phyloP scores from a whole-genome alignment of 2,329 filamentous ascomycete species.

The Botrytis medusae region DNA sequence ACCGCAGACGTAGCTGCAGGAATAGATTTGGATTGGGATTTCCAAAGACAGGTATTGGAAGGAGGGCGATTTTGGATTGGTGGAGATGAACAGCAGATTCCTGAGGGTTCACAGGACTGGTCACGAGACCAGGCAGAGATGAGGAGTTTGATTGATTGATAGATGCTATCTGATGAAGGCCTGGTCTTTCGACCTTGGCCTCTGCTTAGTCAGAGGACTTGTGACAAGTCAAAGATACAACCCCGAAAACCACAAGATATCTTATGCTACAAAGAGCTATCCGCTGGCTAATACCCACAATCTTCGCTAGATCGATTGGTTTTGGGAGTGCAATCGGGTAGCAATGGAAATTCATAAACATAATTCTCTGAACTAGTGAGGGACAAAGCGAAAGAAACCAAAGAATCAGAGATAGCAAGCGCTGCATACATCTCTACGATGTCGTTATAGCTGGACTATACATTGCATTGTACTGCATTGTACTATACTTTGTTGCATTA shows the following conservation, averaged over 20 bases:
- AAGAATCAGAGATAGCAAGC: constrained; percentile 11
- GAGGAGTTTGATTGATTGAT: constrained; percentile 34
- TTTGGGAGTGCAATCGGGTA: neutral
- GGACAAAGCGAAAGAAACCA: neutral
- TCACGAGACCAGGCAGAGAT: constrained; percentile 34
- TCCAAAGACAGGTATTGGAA: constrained; percentile 31
- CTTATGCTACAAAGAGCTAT: neutral
- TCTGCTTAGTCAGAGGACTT: neutral
- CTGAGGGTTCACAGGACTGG: constrained; percentile 9
- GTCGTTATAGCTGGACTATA: neutral
- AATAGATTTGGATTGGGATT: constrained; percentile 35
- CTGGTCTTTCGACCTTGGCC: neutral
- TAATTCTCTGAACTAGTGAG: neutral
- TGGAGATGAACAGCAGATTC: constrained; percentile 16
- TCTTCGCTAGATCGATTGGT: neutral
- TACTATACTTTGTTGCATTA: neutral
- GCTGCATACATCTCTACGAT: constrained; percentile 13
- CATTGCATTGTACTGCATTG: neutral
- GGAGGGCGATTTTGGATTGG: constrained; percentile 37
- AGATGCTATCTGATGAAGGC: neutral
- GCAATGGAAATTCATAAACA: neutral
- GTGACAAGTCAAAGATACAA: neutral
- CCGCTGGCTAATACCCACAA: neutral
- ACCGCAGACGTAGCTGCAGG: neutral
- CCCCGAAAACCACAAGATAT: neutral